Evolutionary conservation across 1,284 basidiomycete genomes (phyloP).

Genomic region (Boletus nobilissimus): DNA sequence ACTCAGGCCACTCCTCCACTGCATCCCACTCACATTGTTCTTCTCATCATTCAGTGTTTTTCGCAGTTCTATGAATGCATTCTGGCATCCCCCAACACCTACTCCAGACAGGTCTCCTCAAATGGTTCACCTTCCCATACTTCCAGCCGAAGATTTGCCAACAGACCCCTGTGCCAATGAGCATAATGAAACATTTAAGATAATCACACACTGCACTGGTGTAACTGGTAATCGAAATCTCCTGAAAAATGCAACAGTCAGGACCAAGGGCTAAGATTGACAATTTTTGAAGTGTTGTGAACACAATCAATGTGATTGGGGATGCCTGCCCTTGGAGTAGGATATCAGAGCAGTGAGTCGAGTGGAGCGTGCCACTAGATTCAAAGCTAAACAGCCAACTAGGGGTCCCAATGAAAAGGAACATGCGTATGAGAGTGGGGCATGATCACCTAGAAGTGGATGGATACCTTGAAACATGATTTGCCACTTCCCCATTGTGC

Average conservation of each 20-base stretch:
- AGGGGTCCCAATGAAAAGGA: slow-evolving; percentile 77
- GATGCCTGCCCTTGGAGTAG: slow-evolving; percentile 56
- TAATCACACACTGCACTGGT: slow-evolving; percentile 87
- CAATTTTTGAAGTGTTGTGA: slow-evolving; percentile 31
- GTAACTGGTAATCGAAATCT: slow-evolving; percentile 89
- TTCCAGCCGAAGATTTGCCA: slow-evolving; percentile 57
- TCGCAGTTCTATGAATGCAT: slow-evolving; percentile 63
- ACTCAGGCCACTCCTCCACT: slow-evolving; percentile 56
- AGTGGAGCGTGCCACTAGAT: slow-evolving; percentile 65
- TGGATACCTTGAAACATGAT: slow-evolving; percentile 71
- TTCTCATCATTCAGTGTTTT: slow-evolving; percentile 58
- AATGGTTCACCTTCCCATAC: slow-evolving; percentile 69
- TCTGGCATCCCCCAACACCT: slow-evolving; percentile 81
- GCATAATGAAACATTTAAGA: slow-evolving; percentile 80
- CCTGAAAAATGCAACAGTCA: slow-evolving; percentile 49
- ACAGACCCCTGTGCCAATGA: slow-evolving; percentile 78
- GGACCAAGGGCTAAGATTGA: not conserved
- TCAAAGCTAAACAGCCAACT: slow-evolving; percentile 86
- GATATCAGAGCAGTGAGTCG: slow-evolving; percentile 69
- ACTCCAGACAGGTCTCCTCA: slow-evolving; percentile 61
- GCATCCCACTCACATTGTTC: slow-evolving; percentile 59
- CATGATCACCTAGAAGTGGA: not conserved
- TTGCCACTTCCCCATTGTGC: slow-evolving; percentile 73
- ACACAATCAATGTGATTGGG: slow-evolving; percentile 59
- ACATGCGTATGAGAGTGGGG: slow-evolving; percentile 16